Conservation (phyloP, 2,329 filamentous ascomycete species). For the Venturia aucupariae region DNA sequence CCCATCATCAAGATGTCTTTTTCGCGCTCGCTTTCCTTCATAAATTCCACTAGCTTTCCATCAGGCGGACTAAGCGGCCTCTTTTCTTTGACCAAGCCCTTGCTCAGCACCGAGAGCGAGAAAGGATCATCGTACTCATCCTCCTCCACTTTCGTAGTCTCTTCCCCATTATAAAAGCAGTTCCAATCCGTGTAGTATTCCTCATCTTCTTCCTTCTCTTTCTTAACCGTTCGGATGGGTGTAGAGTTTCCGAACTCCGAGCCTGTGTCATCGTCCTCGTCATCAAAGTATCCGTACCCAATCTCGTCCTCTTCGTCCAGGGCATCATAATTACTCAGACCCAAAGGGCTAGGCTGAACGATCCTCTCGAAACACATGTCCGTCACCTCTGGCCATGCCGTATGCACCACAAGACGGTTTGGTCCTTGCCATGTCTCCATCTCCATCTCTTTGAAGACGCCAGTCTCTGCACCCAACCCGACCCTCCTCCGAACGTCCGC, state of each 20-base stretch:
- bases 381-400: background rate
- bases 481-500: background rate
- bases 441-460: conserved; percentile 18
- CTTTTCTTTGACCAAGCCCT: background rate
- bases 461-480: background rate
- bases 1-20: conserved; percentile 9
- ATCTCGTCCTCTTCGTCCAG: conserved; percentile 30
- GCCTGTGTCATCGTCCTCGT: background rate
- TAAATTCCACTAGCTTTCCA: background rate
- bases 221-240: background rate
- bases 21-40: conserved; percentile 13
- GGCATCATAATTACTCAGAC: conserved; percentile 35
- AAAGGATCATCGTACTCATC: conserved; percentile 11
- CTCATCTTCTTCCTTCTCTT: background rate
- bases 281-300: background rate
- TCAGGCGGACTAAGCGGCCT: conserved; percentile 13
- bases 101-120: background rate
- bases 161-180: background rate
- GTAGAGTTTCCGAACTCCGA: background rate
- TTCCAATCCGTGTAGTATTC: conserved; percentile 13
- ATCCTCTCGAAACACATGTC: conserved; percentile 12
- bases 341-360: conserved; percentile 29
- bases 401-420: background rate
- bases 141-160: background rate
- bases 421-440: conserved; percentile 17